phyloP scores from a whole-genome alignment of 139 green algal genomes.

The Chlorella sp. region DNA sequence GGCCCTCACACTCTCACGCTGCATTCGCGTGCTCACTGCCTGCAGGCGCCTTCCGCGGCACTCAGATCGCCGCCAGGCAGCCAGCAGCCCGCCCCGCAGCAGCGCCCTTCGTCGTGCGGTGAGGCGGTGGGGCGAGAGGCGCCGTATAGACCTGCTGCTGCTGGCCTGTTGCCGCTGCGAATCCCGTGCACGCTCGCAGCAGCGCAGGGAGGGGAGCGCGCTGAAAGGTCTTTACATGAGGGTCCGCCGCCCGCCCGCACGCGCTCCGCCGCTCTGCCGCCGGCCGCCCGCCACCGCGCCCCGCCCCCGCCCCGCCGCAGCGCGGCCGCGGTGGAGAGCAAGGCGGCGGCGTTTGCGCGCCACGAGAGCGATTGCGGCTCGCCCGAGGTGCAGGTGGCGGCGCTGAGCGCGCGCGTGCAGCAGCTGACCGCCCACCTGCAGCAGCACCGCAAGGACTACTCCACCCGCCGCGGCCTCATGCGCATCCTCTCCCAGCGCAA shows the following conservation, averaged over 20 bases:
- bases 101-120: constrained; percentile 24
- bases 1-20: too few species aligned
- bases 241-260: too few species aligned
- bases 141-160: too few species aligned
- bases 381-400: constrained; percentile 61
- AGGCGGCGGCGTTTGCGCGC: constrained; percentile 45
- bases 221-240: too few species aligned
- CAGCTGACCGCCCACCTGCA: constrained; percentile 68
- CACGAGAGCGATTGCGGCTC: constrained; percentile 49
- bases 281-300: too few species aligned
- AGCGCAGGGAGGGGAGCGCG: too few species aligned
- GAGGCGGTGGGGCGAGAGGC: neutral
- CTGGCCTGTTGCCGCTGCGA: too few species aligned
- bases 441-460: constrained; percentile 64
- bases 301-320: too few species aligned
- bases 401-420: constrained; percentile 49
- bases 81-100: constrained; percentile 25
- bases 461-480: constrained; percentile 51
- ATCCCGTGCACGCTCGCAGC: too few species aligned
- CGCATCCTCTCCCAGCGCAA: constrained; percentile 44
- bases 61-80: constrained; percentile 17
- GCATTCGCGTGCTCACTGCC: too few species aligned
- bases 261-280: too few species aligned
- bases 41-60: constrained; percentile 17
- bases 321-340: too few species aligned